Evolutionary conservation across 2,329 filamentous ascomycete genomes (phyloP).

Genomic region (Furcasterigmium furcatum): DNA sequence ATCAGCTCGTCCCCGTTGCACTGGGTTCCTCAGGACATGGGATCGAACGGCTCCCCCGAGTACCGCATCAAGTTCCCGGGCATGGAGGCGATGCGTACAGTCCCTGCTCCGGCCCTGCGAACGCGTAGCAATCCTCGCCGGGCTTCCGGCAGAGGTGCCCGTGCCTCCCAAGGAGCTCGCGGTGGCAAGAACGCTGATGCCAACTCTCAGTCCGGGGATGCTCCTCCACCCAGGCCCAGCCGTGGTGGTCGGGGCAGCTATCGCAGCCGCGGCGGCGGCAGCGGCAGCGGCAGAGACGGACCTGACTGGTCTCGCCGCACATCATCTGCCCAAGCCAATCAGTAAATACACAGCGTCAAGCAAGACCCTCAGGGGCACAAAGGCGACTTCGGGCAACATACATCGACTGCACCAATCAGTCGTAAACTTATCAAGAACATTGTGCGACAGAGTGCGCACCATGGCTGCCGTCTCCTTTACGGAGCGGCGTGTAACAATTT

Average conservation of each 20-base stretch:
- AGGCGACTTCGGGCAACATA: neutral
- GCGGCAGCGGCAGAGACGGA: constrained; percentile 24
- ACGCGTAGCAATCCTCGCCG: constrained; percentile 27
- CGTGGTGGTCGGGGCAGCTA: constrained; percentile 23
- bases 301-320: constrained; percentile 36
- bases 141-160: constrained; percentile 14
- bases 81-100: constrained; percentile 31
- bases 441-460: neutral
- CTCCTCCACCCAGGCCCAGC: constrained; percentile 16
- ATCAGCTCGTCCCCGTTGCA: constrained; percentile 25
- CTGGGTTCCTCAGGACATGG: constrained; percentile 17
- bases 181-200: constrained; percentile 12
- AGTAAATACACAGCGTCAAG: neutral
- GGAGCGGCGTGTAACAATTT: neutral
- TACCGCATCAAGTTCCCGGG: constrained; percentile 36
- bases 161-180: constrained; percentile 15
- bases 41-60: constrained; percentile 7
- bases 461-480: neutral
- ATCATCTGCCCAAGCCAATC: constrained; percentile 7
- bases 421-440: neutral
- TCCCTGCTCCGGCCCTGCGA: constrained; percentile 31
- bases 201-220: constrained; percentile 9
- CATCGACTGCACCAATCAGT: no score
- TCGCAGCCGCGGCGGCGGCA: constrained; percentile 24
- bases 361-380: neutral